phyloP scores from a whole-genome alignment of 192 early-diverging fungal genomes.

The Coemansia sp. region DNA sequence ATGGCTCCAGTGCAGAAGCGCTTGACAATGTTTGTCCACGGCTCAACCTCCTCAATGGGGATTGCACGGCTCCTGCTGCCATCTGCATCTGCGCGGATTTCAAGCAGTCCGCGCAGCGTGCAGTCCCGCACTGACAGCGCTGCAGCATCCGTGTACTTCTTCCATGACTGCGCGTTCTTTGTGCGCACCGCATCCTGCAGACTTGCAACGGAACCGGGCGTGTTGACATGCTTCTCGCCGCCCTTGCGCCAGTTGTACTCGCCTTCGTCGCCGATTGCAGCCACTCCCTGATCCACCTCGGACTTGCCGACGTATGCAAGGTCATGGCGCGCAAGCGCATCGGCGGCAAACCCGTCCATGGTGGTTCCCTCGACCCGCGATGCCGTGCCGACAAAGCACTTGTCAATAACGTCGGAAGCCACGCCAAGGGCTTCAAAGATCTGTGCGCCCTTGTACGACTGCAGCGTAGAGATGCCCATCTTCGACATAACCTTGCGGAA shows the following conservation, averaged over 20 bases:
- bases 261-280: slow-evolving; percentile 86
- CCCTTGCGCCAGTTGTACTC: slow-evolving; percentile 98
- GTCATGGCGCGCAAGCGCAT: slow-evolving; percentile 85
- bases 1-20: slow-evolving; percentile 98
- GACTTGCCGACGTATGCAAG: slow-evolving; percentile 63
- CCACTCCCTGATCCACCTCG: slow-evolving; percentile 60
- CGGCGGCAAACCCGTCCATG: slow-evolving; percentile 77
- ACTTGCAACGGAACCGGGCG: slow-evolving; percentile 82
- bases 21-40: slow-evolving; percentile 95
- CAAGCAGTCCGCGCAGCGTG: slow-evolving; percentile 92
- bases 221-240: slow-evolving; percentile 89
- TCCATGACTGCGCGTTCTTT: slow-evolving; percentile 88
- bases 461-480: slow-evolving; percentile 98
- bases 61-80: slow-evolving; percentile 40
- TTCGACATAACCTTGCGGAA: slow-evolving; percentile 99
- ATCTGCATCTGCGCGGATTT: slow-evolving; percentile 65
- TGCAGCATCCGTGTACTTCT: slow-evolving; percentile 76
- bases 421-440: slow-evolving; percentile 97
- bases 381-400: slow-evolving; percentile 94
- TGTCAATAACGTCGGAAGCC: slow-evolving; percentile 79
- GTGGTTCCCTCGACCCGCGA: slow-evolving; percentile 91
- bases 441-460: slow-evolving; percentile 98
- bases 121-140: slow-evolving; percentile 84
- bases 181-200: slow-evolving; percentile 94
- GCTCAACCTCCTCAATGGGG: slow-evolving; percentile 93